Base-by-base conservation (phyloP, 768 basidiomycete genomes). In the Calocera cornea region DNA sequence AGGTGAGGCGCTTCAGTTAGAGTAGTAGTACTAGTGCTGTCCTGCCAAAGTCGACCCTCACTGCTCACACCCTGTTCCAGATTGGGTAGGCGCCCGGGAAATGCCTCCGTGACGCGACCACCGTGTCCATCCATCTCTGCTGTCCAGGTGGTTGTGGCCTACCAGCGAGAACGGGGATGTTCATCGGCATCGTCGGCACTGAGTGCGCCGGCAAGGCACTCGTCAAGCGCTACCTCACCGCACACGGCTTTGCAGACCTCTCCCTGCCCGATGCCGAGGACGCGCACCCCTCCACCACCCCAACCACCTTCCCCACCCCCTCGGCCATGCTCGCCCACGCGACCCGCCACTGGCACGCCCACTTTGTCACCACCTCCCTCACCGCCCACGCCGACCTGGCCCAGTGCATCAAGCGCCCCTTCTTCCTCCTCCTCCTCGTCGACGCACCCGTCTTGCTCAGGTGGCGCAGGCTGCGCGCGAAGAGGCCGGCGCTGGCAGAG, bases 331-430 rank as follows among this genome's bases (percentile, higher is more conserved):
- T 98, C 50, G 80, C 85, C 70, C 82, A 87, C 74, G 87, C 87
- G 19, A 98, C 97, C 0, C 81, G 79, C 69, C 82, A 89, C 70
- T 99, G 95, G 95, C 82, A 81, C 49, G 75, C 79, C 7, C 79
- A 90, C 72, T 92, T 87, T 72, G 92, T 97, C 34, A 95, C 94
- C 0, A 77, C 74, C 2, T 68, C 66, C 16, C 76, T 79, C n/a
- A 74, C 75, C 44, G 85, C 83, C 1, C 77, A 78, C 33, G 77
- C 80, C 1, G 76, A 85, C 17, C 79, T 98, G 38, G 83, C 83
- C 68, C 77, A 81, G 64, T 97, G 97, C 73, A 75, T 84, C 38
- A 93, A 87, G 73, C 80, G 97, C 19, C 97, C 97, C 0, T 98
- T 93, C 75, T 93, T 97, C 75, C 79, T 97, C 74, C 82, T 98